A percentile compares a stretch with the other conserved stretches of the same genome.
These are phyloP conservation scores for Diaporthe humulicola DNA, from an alignment of 2,329 filamentous ascomycete species.

Conservation along the genomic window DNA sequence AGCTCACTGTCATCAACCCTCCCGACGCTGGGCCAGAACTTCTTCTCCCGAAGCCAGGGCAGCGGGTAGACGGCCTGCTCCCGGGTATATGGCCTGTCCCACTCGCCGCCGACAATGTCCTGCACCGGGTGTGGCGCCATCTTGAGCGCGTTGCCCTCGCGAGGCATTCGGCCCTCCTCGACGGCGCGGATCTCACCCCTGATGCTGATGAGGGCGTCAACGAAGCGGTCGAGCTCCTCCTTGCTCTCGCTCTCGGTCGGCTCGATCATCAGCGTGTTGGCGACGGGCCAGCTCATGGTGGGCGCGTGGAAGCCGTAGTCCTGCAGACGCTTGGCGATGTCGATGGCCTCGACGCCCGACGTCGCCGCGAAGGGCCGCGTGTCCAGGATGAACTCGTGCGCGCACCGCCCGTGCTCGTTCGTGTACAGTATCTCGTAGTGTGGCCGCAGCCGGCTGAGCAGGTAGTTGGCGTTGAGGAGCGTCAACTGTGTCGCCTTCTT, in stretches of 20 bases:
- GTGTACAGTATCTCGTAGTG: slow-evolving; percentile 96
- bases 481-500: slow-evolving; percentile 92
- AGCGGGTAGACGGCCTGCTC: slow-evolving; percentile 91
- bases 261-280: slow-evolving; percentile 98
- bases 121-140: slow-evolving; percentile 88
- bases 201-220: slow-evolving; percentile 89
- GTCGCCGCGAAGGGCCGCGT: slow-evolving; percentile 86
- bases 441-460: slow-evolving; percentile 86
- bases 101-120: slow-evolving; percentile 82
- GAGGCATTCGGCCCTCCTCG: slow-evolving; percentile 82
- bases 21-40: slow-evolving; percentile 94
- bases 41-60: slow-evolving; percentile 89
- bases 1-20: slow-evolving; percentile 87
- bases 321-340: slow-evolving; percentile 95
- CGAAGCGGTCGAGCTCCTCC: slow-evolving; percentile 93
- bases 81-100: slow-evolving; percentile 85
- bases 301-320: slow-evolving; percentile 98
- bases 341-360: slow-evolving; percentile 89
- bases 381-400: slow-evolving; percentile 97
- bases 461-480: slow-evolving; percentile 97
- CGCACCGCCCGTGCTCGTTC: slow-evolving; percentile 88
- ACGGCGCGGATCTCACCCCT: slow-evolving; percentile 86
- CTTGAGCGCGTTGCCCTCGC: slow-evolving; percentile 86
- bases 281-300: slow-evolving; percentile 96
- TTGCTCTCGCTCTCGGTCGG: slow-evolving; percentile 95